Evolutionary conservation across 2,329 filamentous ascomycete species (phyloP).

Genomic region (Calonectria pseudoturangicola): DNA sequence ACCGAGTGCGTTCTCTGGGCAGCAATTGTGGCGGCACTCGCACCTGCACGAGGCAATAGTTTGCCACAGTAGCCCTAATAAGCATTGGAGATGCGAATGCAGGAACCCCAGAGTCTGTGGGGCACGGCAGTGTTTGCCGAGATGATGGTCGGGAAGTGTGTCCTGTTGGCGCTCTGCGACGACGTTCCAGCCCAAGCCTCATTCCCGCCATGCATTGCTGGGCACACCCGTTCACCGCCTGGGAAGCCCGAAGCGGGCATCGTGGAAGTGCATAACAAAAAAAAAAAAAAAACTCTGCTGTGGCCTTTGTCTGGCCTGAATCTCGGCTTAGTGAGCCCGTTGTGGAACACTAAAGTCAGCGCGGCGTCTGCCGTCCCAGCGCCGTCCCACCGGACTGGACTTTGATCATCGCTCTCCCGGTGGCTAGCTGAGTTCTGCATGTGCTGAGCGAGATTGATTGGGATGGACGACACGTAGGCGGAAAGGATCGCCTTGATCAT

Average conservation of each 20-base stretch:
- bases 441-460: constrained; percentile 16
- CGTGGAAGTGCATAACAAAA: not conserved
- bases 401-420: not conserved
- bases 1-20: not conserved
- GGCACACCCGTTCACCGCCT: not conserved
- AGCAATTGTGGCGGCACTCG: not conserved
- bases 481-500: not conserved
- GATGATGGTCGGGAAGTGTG: not conserved
- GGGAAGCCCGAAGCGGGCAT: not conserved
- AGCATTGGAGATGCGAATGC: not conserved
- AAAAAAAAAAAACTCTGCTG: not conserved
- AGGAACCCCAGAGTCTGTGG: not conserved
- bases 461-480: constrained; percentile 5
- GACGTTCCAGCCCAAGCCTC: constrained; percentile 16
- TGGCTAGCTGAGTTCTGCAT: constrained; percentile 38
- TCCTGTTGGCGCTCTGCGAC: not conserved
- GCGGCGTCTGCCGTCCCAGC: constrained; percentile 19
- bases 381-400: not conserved
- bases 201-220: not conserved
- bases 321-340: not conserved
- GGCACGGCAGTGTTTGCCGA: constrained; percentile 1
- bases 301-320: not conserved
- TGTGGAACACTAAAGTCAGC: constrained; percentile 21
- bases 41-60: not conserved
- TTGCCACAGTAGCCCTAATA: not conserved